Evolutionary conservation across 768 basidiomycete species (phyloP), one percentile per base, ranked within the genome.

Genomic region (Tricholoma sp.): DNA sequence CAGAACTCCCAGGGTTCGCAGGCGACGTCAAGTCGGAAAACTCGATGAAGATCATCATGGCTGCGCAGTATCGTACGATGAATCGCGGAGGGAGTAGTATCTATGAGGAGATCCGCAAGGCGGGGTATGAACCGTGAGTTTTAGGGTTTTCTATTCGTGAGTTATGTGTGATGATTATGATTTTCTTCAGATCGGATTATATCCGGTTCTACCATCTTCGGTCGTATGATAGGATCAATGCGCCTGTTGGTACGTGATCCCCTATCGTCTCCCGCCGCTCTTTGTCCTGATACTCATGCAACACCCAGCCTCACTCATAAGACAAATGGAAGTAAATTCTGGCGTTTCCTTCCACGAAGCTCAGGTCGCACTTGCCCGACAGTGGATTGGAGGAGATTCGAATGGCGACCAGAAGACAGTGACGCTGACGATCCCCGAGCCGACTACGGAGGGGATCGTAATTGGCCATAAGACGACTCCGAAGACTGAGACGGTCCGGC

Each of bases 151-250:
- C 24, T n/a, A 27, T 27, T 27, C 24, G 24, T 27, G 24, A 5
- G 7, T 14, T 24, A 16, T 4, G 9, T 18, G 24, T 1, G 6
- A n/a, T 14, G 27, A 31, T 21, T 51, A n/a, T 43, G 27, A 41
- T 46, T 14, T 31, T 22, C 19, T 24, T 49, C n/a, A 92, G 91
- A n/a, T 64, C 76, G 73, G 86, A 94, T 57, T 94, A 88, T 67
- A 89, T 97, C 63, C 82, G 86, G 10, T 93, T 97, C 79, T 98
- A 91, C 74, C 94, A 98, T 72, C 79, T 99, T 22, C 83, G 97
- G 29, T 76, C 87, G 1, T 99, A 95, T 67, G 95, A 98, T 67
- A 79, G 94, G 22, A 91, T 95, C 66, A 94, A 94, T 65, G 86
- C 87, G 0, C 88, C 91, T 1, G 69, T 74, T 60, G 72, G 86